Conservation (phyloP, 2,329 filamentous ascomycete genomes). For the Zasmidium citrigriseum region DNA sequence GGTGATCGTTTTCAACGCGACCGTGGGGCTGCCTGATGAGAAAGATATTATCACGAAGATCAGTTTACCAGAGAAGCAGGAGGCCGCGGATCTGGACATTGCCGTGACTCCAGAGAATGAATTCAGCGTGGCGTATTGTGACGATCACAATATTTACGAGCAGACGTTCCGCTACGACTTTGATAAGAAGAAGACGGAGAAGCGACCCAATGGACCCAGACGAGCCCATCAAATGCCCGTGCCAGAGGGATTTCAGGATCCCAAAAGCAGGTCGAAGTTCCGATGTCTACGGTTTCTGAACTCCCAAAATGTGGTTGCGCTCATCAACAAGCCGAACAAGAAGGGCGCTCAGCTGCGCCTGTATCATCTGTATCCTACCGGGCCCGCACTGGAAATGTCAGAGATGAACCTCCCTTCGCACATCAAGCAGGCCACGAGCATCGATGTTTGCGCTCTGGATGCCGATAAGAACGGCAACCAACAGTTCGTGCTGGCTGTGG, state of each 20-base stretch:
- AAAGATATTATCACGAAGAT: conserved; percentile 58
- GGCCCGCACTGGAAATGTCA: conserved; percentile 50
- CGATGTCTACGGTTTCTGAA: conserved; percentile 59
- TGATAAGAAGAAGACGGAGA: conserved; percentile 38
- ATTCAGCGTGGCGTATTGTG: conserved; percentile 77
- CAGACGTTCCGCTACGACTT: conserved; percentile 60
- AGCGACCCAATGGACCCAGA: conserved; percentile 45
- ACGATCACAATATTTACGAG: conserved; percentile 72
- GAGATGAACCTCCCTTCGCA: conserved; percentile 64
- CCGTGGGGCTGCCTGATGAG: conserved; percentile 52
- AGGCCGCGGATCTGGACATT: conserved; percentile 71
- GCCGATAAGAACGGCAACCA: conserved; percentile 61
- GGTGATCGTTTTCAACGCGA: conserved; percentile 76
- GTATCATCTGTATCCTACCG: conserved; percentile 62
- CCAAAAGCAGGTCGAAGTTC: conserved; percentile 50
- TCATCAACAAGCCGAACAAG: conserved; percentile 58
- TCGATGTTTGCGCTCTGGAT: conserved; percentile 73
- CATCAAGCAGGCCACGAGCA: conserved; percentile 72
- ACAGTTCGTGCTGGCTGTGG: conserved; percentile 79
- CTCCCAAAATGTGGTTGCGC: conserved; percentile 52
- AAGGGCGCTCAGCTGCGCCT: conserved; percentile 58
- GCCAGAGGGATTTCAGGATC: conserved; percentile 28
- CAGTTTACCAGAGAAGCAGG: conserved; percentile 50
- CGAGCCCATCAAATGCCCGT: conserved; percentile 45
- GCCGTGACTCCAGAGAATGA: conserved; percentile 61